Base-by-base conservation (phyloP, 805 yeast genomes). In the Schwanniomyces sp. region DNA sequence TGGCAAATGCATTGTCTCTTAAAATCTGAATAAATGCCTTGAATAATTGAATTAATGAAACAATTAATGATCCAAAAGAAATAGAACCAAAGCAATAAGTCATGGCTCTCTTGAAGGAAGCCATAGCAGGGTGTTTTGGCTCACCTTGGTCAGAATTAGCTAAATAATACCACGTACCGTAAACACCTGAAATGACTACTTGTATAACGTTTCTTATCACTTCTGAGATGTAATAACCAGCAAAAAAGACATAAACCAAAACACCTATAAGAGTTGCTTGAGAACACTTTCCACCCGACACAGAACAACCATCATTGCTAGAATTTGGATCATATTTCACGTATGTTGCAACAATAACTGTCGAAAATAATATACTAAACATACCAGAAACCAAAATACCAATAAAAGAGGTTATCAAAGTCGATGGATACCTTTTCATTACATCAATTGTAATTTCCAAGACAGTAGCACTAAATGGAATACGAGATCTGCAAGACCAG, bases 161-260 rank as follows among this genome's bases (percentile, higher is more conserved):
- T 65, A 87, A 78, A 66, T 89, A 91, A 66, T 88, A 91, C 97
- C 97, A 91, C 7, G 92, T 80, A 8, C 97, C 97, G 62, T 80
- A 91, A 16, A 90, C 82, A 24, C 96, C 96, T 21, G 92, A 78
- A 41, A 89, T 83, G 0, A 91, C 81, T 18, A 86, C 87, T 60
- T 91, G 96, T 32, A 90, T 84, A 12, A 88, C 76, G 57, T 88
- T 90, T 67, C 84, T 83, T 48, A 88, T 73, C 16, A 91, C 94
- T 66, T 90, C 97, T 26, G 94, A 79, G 50, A 90, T 80, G 63
- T 82, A 86, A 62, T 80, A 91, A 16, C 96, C 96, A 5, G 92
- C 86, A 64, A 91, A 88, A 53, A 90, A 82, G 5, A 86, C 81
- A 65, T 80, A 85, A 25, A 90, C 82, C 51, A 89, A 66, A 11